Evolutionary conservation across 192 early-diverging fungal species (phyloP).

Genomic region (Chytriomyces sp.): DNA sequence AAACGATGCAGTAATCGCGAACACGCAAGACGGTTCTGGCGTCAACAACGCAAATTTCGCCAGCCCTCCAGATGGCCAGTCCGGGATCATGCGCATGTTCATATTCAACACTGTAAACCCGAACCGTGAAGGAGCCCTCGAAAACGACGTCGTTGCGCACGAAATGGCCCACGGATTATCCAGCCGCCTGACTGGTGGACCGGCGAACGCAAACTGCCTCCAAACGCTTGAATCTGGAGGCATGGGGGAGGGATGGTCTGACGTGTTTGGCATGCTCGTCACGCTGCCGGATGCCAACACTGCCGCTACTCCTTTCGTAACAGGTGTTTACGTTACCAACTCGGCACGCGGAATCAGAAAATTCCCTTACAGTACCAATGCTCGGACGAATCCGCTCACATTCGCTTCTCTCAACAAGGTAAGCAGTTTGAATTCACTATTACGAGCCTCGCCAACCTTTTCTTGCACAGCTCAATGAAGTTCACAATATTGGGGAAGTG

Average conservation of each 20-base stretch:
- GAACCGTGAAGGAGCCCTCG: slow-evolving; percentile 55
- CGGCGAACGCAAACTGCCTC: slow-evolving; percentile 63
- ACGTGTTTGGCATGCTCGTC: slow-evolving; percentile 50
- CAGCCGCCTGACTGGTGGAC: slow-evolving; percentile 70
- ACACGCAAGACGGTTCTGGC: slow-evolving; percentile 41
- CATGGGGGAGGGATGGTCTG: slow-evolving; percentile 71
- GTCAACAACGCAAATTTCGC: slow-evolving; percentile 59
- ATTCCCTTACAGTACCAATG: slow-evolving; percentile 53
- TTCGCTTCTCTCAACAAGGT: slow-evolving; percentile 19
- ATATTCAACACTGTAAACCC: slow-evolving; percentile 47
- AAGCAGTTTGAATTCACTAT: too few relatives aligned
- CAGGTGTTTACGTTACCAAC: slow-evolving; percentile 3
- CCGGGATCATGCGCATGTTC: slow-evolving; percentile 57
- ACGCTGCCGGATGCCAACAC: slow-evolving; percentile 40
- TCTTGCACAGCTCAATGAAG: slow-evolving; percentile 49
- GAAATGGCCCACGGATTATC: slow-evolving; percentile 66
- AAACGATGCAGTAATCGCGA: slow-evolving; percentile 58
- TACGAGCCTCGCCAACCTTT: too few relatives aligned
- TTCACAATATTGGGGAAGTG: slow-evolving; percentile 62
- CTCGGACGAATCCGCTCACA: slow-evolving; percentile 31
- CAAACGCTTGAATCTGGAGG: slow-evolving; percentile 56
- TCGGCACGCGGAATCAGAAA: slow-evolving; percentile 14
- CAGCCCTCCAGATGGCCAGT: slow-evolving; percentile 58
- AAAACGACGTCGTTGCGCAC: slow-evolving; percentile 48
- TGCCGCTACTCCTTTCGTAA: slow-evolving; percentile 37